Base-by-base conservation (phyloP, 768 basidiomycete species). In the Lactarius trivialis region DNA sequence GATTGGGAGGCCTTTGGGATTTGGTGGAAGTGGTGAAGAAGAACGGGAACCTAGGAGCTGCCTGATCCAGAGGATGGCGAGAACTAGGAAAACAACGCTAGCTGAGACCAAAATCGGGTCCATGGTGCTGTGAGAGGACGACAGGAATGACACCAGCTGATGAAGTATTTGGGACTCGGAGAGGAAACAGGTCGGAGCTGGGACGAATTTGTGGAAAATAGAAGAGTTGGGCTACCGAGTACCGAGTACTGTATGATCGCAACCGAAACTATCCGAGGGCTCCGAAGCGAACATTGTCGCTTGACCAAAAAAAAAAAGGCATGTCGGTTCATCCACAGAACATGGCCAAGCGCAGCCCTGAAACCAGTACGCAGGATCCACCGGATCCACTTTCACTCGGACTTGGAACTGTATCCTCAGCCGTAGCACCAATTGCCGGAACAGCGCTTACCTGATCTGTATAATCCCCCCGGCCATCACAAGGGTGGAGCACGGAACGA, bases 1-100 rank as follows among this genome's bases (percentile, higher is more conserved):
- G 34, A 72, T 54, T 1, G 68, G 65, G 43, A 67, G 36, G 2
- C 62, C 60, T 19, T 65, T 60, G 9, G 71, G 71, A 3, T 61
- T 65, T 26, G 71, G 69, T 12, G 71, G 70, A 14, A 66, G 63
- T 26, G 61, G 64, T 15, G 34, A 37, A 21, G 56, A 36, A n/a
- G 52, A 50, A 26, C 19, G 28, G 2, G 41, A 36, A 50, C 34
- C 60, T 19, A 54, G 54, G 7, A 65, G 52, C 37, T 65, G 57
- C 53, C 48, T 63, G 37, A 45, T 55, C 64, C 61, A 65, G n/a
- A 65, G 15, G 19, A 58, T 33, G 3, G 48, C 33, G 45, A 63
- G 56, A 17, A 32, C 26, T 4, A 63, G 24, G 48, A 63, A 63
- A 19, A 33, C 53, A 9, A 55, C 26, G 43, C 56, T 37, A 5